A percentile compares a stretch with the other conserved stretches of the same genome.
phyloP scores from a whole-genome alignment of 371 early-diverging fungal species.

The Lichtheimia ornata region DNA sequence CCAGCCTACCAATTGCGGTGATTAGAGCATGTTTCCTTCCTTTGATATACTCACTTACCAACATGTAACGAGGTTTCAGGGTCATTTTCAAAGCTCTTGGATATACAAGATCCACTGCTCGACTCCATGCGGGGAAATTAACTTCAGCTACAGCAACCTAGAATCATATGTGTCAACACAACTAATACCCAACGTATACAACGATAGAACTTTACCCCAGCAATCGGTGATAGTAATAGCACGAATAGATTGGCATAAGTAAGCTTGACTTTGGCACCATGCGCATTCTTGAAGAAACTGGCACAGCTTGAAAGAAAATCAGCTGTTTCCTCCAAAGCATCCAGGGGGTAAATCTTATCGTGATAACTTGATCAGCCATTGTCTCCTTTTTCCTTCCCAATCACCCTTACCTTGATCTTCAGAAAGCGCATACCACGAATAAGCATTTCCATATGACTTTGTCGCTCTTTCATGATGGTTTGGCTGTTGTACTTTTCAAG shows the following conservation, averaged over 20 bases:
- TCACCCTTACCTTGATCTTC: slow-evolving; percentile 69
- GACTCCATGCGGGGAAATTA: slow-evolving; percentile 90
- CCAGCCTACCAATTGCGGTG: slow-evolving; percentile 53
- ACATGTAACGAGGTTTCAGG: slow-evolving; percentile 76
- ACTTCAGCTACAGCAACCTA: slow-evolving; percentile 92
- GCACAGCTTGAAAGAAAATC: slow-evolving; percentile 90
- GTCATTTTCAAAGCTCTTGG: slow-evolving; percentile 92
- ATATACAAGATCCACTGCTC: slow-evolving; percentile 88
- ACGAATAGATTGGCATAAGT: slow-evolving; percentile 91
- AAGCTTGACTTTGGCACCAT: slow-evolving; percentile 82
- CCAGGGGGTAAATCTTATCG: slow-evolving; percentile 87
- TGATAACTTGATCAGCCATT: neutral
- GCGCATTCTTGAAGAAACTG: slow-evolving; percentile 83
- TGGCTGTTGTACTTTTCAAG: slow-evolving; percentile 71
- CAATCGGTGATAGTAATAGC: slow-evolving; percentile 88
- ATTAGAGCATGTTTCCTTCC: neutral
- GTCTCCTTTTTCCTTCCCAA: neutral
- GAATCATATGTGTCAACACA: neutral
- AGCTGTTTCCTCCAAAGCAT: slow-evolving; percentile 90
- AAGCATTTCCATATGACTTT: slow-evolving; percentile 82
- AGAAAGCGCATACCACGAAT: slow-evolving; percentile 90
- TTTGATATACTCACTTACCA: slow-evolving; percentile 29
- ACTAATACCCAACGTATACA: neutral
- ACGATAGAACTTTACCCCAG: slow-evolving; percentile 60
- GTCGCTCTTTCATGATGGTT: slow-evolving; percentile 62